phyloP scores from a whole-genome alignment of 345 rosid genomes.

The Salix exigua region DNA sequence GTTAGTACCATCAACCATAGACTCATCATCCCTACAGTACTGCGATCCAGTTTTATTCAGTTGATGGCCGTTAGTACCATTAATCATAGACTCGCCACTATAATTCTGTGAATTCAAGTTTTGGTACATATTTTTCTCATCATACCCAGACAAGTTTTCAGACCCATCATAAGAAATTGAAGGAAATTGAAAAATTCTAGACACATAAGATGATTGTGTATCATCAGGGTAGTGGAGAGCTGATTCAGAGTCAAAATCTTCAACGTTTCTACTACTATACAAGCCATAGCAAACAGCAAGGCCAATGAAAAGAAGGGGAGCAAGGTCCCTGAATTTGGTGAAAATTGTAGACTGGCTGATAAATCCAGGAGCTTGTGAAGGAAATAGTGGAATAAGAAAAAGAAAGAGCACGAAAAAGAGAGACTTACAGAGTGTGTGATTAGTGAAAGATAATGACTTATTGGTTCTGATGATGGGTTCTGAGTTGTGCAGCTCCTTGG shows the following conservation, averaged over 20 bases:
- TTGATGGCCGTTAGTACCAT: constrained; percentile 2
- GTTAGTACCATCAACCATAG: constrained; percentile 1
- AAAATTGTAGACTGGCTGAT: constrained; percentile 38
- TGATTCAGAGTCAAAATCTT: constrained; percentile 23
- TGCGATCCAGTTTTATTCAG: constrained; percentile 16
- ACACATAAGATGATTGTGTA: constrained; percentile 38
- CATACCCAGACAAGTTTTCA: constrained; percentile 38
- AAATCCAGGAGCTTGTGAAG: constrained; percentile 75
- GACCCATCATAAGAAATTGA: constrained; percentile 60
- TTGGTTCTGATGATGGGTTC: not conserved
- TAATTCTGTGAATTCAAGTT: constrained; percentile 13
- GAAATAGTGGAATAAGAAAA: constrained; percentile 64
- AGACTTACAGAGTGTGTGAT: constrained; percentile 49
- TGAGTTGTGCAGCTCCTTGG: constrained; percentile 6
- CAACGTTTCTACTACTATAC: constrained; percentile 59
- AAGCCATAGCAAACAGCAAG: constrained; percentile 84
- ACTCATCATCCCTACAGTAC: not conserved
- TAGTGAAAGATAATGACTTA: constrained; percentile 10
- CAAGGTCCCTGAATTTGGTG: constrained; percentile 70
- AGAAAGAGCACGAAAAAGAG: constrained; percentile 49
- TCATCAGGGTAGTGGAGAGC: constrained; percentile 26
- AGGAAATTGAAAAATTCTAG: constrained; percentile 46
- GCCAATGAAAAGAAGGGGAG: constrained; percentile 66
- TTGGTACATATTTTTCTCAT: constrained; percentile 25
- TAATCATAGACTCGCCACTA: constrained; percentile 9